Evolutionary conservation across 1,139 yeast species (phyloP), one percentile per base, ranked within the genome.

Genomic region (Kodamaea alishanica): DNA sequence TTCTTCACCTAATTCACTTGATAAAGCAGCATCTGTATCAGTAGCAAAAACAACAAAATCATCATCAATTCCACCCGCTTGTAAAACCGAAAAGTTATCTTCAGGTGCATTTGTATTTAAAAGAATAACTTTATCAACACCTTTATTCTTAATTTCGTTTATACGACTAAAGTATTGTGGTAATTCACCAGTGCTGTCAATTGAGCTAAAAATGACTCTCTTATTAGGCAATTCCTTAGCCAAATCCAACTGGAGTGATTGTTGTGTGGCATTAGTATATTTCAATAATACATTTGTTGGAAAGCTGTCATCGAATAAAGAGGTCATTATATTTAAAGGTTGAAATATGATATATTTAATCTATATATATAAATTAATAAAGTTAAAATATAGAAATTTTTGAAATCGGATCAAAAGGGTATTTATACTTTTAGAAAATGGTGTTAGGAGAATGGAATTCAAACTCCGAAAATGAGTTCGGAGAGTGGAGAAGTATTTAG

Each of bases 21-120:
- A 75, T 54, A 85, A 80, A 29, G 65, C 63, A 35, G 83, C 83
- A 42, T 75, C 75, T 33, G 87, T 79, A 60, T 89, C 96, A 47
- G 83, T 70, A 37, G 82, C 95, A 59, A 86, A 86, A 51, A 81
- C 73, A 42, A 84, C 60, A 44, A 53, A 65, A 43, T 63, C 74
- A 56, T 50, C 67, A 46, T 68, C 49, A 39, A 41, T 39, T 6
- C 53, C 56, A 11, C 44, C 35, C 3, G 45, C 34, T 37, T 46
- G 43, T 25, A 48, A 42, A 46, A 52, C 46, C 7, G 46, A 46
- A 33, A 43, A 43, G 39, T 51, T 52, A 22, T 44, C 50, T 22
- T 40, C 87, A 25, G 96, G 86, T 53, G 85, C 88, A 63, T 88
- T 89, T 44, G 86, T 84, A 38, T 94, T 76, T 44, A 86, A 58